Conservation (phyloP, 2,329 filamentous ascomycete genomes). For the Juglanconis oblonga region DNA sequence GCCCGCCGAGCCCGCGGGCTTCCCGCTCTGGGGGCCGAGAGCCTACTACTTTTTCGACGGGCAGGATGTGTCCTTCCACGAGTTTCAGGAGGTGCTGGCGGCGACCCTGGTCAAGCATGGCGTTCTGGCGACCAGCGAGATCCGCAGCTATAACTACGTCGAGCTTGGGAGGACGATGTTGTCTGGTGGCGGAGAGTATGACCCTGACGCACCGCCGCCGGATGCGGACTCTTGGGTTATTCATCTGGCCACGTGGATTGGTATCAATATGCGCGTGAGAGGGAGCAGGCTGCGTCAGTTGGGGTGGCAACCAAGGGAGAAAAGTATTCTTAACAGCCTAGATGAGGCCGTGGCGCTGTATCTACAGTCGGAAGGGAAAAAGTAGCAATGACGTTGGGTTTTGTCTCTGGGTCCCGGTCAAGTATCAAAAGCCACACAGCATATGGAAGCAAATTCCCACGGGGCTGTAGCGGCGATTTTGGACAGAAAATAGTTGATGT, state of each 20-base stretch:
- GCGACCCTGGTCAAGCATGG: constrained; percentile 16
- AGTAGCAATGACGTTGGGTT: neutral
- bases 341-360: neutral
- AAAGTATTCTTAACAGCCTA: neutral
- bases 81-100: constrained; percentile 14
- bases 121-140: constrained; percentile 11
- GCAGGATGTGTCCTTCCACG: constrained; percentile 16
- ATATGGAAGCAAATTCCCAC: too few species aligned
- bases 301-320: constrained; percentile 13
- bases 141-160: constrained; percentile 17
- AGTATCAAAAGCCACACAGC: too few species aligned
- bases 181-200: constrained; percentile 18
- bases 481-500: too few species aligned
- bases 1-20: neutral
- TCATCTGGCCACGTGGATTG: constrained; percentile 20
- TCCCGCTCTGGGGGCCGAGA: constrained; percentile 19
- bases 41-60: constrained; percentile 21
- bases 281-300: constrained; percentile 16
- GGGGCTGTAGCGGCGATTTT: too few species aligned
- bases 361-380: neutral
- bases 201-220: constrained; percentile 19
- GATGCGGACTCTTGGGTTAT: constrained; percentile 21
- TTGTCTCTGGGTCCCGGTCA: too few species aligned
- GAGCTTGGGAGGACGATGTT: constrained; percentile 19
- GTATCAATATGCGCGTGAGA: constrained; percentile 19